Evolutionary conservation across 768 basidiomycete genomes (phyloP).

Genomic region (Xerocomellus intermedius): DNA sequence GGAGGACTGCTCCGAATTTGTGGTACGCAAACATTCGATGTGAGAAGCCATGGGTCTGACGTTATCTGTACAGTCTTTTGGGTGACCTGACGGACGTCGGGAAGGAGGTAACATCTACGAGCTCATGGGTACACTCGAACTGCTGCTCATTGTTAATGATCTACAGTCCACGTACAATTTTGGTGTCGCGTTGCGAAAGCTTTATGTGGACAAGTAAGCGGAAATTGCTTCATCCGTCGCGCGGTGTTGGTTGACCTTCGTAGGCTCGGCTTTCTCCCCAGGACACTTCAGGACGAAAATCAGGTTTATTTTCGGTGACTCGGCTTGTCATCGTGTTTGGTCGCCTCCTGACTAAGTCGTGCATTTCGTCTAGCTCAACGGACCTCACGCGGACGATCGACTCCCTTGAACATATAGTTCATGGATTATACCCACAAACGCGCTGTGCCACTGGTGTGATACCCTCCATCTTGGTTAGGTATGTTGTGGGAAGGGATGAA

Average conservation of each 20-base stretch:
- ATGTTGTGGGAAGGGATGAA: conserved; percentile 3
- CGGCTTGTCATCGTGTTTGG: background rate
- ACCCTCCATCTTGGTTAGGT: conserved; percentile 60
- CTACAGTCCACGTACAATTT: conserved; percentile 63
- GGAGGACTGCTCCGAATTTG: conserved; percentile 51
- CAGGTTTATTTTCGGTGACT: conserved; percentile 59
- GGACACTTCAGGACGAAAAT: conserved; percentile 41
- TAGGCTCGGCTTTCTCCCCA: conserved; percentile 67
- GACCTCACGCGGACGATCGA: conserved; percentile 78
- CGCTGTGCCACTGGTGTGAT: conserved; percentile 45
- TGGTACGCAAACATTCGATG: conserved; percentile 46
- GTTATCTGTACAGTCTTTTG: conserved; percentile 47
- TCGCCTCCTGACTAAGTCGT: background rate
- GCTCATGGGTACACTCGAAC: background rate
- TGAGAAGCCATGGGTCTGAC: background rate
- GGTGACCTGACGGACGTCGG: conserved; percentile 55
- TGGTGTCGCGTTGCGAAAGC: conserved; percentile 54
- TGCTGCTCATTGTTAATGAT: background rate
- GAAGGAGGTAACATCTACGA: conserved; percentile 45
- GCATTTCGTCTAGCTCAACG: conserved; percentile 49
- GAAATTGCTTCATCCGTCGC: background rate
- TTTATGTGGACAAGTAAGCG: conserved; percentile 65
- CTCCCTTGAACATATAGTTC: conserved; percentile 68
- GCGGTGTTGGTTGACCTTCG: background rate
- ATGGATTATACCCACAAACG: conserved; percentile 63